A percentile compares a stretch with the other conserved stretches of the same genome.
phyloP scores from a whole-genome alignment of 2,329 filamentous ascomycete genomes.

The Graphilbum ipis-grandicollis region DNA sequence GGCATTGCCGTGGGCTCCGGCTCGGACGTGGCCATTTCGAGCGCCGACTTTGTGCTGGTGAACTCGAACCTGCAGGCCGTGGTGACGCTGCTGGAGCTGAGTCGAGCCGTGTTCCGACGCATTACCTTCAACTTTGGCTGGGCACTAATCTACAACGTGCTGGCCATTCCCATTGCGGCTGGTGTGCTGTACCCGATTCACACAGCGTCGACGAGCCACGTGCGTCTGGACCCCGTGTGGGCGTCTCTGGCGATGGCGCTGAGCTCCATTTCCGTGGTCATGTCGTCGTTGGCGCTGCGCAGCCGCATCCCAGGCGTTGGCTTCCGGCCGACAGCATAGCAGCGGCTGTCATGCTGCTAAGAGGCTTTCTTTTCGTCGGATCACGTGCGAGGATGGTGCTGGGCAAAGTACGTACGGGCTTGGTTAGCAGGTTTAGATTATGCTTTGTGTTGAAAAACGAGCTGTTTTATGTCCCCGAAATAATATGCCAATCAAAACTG shows the following conservation, averaged over 20 bases:
- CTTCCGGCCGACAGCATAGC: conserved; percentile 23
- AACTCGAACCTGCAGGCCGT: conserved; percentile 48
- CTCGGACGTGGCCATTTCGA: conserved; percentile 68
- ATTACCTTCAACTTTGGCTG: conserved; percentile 77
- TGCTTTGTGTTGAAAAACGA: too few relatives aligned
- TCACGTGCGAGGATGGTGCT: too few relatives aligned
- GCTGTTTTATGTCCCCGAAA: too few relatives aligned
- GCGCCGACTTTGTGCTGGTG: conserved; percentile 68
- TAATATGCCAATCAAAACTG: too few relatives aligned
- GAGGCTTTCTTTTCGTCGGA: too few relatives aligned
- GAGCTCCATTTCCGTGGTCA: conserved; percentile 77
- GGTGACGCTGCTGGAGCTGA: conserved; percentile 56
- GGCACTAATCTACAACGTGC: conserved; percentile 67
- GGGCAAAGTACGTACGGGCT: too few relatives aligned
- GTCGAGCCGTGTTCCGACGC: conserved; percentile 52
- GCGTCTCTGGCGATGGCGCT: conserved; percentile 82
- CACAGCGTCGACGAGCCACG: conserved; percentile 29
- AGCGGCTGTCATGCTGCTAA: too few relatives aligned
- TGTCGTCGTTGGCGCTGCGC: conserved; percentile 61
- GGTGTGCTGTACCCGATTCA: conserved; percentile 52
- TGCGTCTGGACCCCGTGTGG: conserved; percentile 64
- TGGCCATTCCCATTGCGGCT: conserved; percentile 65
- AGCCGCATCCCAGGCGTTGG: conserved; percentile 24
- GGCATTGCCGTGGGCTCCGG: conserved; percentile 73
- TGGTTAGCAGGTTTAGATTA: too few relatives aligned